These are phyloP conservation scores for Silene coronaria DNA, from an alignment of 179 eudicot genomes.

Conservation along the genomic window DNA sequence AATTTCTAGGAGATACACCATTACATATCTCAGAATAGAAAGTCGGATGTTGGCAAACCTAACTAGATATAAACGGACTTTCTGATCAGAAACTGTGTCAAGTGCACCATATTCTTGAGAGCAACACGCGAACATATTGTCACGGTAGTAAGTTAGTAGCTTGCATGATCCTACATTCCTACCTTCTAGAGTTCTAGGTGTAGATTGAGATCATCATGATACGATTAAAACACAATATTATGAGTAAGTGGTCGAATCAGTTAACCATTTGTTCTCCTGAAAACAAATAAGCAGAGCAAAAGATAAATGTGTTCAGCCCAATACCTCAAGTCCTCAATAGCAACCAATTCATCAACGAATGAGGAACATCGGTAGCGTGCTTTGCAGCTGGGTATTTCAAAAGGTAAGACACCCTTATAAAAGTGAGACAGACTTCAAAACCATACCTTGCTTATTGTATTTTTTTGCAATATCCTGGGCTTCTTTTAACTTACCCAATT, in stretches of 20 bases:
- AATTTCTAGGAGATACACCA: no score
- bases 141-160: no score
- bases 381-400: slow-evolving; percentile 7
- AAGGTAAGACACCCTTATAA: slow-evolving; percentile 10
- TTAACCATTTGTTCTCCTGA: neutral
- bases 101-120: no score
- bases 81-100: no score
- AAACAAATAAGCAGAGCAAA: neutral
- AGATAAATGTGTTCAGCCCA: neutral
- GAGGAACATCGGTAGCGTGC: slow-evolving; percentile 1
- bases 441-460: slow-evolving; percentile 47
- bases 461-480: slow-evolving; percentile 39
- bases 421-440: slow-evolving; percentile 18
- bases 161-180: no score
- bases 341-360: slow-evolving; percentile 3
- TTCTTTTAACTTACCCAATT: slow-evolving; percentile 42
- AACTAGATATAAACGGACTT: neutral
- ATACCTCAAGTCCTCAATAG: slow-evolving; percentile 18
- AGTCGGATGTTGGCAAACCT: neutral
- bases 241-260: no score
- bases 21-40: no score
- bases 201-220: neutral
- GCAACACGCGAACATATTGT: no score
- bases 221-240: neutral
- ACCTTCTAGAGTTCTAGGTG: no score